Conservation (phyloP, 345 rosid species). For the Lenwebbia sp. region DNA sequence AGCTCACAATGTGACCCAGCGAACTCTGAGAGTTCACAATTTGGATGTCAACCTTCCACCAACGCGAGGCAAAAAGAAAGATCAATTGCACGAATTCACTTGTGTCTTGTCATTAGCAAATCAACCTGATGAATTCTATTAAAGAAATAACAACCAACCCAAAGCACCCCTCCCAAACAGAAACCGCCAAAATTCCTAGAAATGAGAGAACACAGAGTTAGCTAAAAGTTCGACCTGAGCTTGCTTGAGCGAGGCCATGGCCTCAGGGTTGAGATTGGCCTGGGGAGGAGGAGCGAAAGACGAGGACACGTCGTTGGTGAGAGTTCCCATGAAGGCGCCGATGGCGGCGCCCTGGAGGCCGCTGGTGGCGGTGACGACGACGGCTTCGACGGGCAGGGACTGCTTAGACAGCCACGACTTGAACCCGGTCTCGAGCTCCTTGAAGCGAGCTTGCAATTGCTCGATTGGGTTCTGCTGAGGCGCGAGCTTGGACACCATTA, state of each 20-base stretch:
- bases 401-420: conserved; percentile 72
- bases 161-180: background rate
- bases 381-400: conserved; percentile 65
- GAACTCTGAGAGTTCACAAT: background rate
- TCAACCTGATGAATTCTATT: background rate
- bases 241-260: conserved; percentile 79
- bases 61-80: background rate
- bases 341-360: conserved; percentile 77
- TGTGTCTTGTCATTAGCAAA: background rate
- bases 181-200: background rate
- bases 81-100: background rate
- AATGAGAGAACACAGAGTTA: background rate
- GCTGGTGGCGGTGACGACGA: conserved; percentile 63
- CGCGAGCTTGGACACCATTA: conserved; percentile 18
- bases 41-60: background rate
- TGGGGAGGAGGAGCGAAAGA: conserved; percentile 31
- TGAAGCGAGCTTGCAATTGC: conserved; percentile 41
- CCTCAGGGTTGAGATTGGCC: conserved; percentile 54
- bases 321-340: conserved; percentile 70
- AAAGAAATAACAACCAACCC: background rate
- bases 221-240: conserved; percentile 45
- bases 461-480: conserved; percentile 49
- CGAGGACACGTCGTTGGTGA: conserved; percentile 49
- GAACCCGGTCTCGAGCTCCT: conserved; percentile 54
- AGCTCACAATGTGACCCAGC: background rate